These are phyloP conservation scores for Debaryomyces castellii DNA, from an alignment of 805 yeast species.

Conservation along the genomic window DNA sequence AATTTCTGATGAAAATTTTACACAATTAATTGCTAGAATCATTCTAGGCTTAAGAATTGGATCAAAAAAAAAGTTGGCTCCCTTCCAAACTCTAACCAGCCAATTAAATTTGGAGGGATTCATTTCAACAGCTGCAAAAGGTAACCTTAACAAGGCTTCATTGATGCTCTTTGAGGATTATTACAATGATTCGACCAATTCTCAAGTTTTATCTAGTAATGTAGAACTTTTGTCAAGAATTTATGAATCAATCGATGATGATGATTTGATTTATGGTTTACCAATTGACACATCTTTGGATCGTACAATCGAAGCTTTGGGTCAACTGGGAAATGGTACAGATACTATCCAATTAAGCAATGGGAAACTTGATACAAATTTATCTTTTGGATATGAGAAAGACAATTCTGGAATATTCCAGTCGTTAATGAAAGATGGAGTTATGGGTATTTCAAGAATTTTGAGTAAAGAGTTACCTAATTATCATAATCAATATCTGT, in stretches of 20 bases:
- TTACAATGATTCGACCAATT: constrained; percentile 11
- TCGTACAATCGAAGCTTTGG: constrained; percentile 47
- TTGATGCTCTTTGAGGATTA: constrained; percentile 50
- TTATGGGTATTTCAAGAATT: constrained; percentile 57
- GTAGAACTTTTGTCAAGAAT: constrained; percentile 25
- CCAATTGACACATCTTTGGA: constrained; percentile 57
- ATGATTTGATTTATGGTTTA: constrained; percentile 64
- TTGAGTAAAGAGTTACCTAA: constrained; percentile 23
- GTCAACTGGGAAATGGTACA: constrained; percentile 25
- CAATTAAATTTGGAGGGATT: constrained; percentile 26
- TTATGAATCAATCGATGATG: constrained; percentile 56
- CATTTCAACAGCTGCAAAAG: constrained; percentile 29
- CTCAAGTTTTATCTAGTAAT: constrained; percentile 1
- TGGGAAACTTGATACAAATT: constrained; percentile 53
- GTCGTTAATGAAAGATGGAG: constrained; percentile 51
- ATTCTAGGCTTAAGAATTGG: constrained; percentile 41
- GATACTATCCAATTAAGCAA: constrained; percentile 53
- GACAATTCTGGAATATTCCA: constrained; percentile 18
- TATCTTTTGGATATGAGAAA: constrained; percentile 9
- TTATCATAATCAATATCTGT: constrained; percentile 21
- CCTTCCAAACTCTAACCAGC: constrained; percentile 27
- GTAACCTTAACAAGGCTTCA: constrained; percentile 40
- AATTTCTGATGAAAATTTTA: constrained; percentile 5
- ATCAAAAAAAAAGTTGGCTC: constrained; percentile 22
- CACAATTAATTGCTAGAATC: constrained; percentile 18